A percentile compares a stretch with the other conserved stretches of the same genome.
These are phyloP conservation scores for Diaporthe destruens DNA, from an alignment of 2,329 filamentous ascomycete genomes.

Conservation along the genomic window DNA sequence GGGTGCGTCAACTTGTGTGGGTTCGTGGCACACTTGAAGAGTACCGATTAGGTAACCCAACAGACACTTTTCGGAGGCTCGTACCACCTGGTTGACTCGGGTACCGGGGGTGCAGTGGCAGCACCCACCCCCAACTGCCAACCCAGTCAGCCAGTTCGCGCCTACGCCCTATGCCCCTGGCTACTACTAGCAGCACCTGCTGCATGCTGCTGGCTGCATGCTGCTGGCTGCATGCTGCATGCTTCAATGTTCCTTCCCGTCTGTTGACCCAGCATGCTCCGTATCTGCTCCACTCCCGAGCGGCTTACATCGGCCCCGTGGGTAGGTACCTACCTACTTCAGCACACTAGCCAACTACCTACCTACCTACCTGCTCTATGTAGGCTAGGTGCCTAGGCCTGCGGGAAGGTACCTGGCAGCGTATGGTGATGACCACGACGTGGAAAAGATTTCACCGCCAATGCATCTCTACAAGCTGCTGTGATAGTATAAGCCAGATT, in stretches of 20 bases:
- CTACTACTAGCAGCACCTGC: constrained; percentile 1
- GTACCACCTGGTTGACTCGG: constrained; percentile 24
- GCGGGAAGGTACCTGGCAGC: no score
- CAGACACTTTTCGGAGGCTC: not conserved
- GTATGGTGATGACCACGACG: not conserved
- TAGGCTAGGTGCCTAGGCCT: no score
- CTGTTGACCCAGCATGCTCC: constrained; percentile 7
- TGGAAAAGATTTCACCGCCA: constrained; percentile 13
- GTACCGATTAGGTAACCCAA: constrained; percentile 4
- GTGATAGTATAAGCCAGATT: not conserved
- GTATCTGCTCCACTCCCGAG: constrained; percentile 3
- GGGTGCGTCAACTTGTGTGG: no score
- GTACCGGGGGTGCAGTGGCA: not conserved
- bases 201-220: no score
- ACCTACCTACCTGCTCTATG: no score
- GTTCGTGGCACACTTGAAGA: no score
- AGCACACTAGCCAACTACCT: no score
- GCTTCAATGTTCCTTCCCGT: not conserved
- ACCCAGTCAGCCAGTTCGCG: no score
- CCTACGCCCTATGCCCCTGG: not conserved
- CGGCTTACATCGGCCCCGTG: constrained; percentile 24
- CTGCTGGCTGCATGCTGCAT: no score
- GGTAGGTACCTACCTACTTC: not conserved
- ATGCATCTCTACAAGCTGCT: not conserved
- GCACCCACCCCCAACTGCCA: not conserved